Base-by-base conservation (phyloP, 768 basidiomycete genomes). In the Amanita inopinata region DNA sequence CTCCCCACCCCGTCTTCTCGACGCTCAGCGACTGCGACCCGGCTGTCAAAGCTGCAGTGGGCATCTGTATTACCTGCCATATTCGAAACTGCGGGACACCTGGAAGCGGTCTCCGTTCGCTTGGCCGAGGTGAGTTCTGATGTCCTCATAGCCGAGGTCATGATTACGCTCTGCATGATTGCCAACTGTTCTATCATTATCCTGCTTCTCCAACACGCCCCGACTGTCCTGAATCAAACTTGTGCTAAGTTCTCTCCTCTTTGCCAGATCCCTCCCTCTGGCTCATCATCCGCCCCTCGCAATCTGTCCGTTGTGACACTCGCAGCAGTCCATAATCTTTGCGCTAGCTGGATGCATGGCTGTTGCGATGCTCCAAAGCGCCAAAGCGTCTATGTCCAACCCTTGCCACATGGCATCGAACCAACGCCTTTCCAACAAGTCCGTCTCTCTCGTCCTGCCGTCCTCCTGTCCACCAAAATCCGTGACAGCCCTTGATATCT, bases 391-490 rank as follows among this genome's bases (percentile, higher is more conserved):
- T 50, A 59, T 60, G 45, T 61, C 73, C 51, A 55, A 59, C 57
- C 67, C 69, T 50, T 65, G 70, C 53, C 66, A 62, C 48, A 70
- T 73, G 66, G 53, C 64, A 39, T 61, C 73, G 46, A 67, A 59
- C 47, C 64, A 62, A 51, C 64, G 56, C 51, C 55, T 53, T 18
- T 20, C 24, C 51, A 58, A 54, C 52, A 61, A 61, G 37, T 49
- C 63, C 51, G 53, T 62, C 46, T 53, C 61, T 51, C 44, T 54
- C 36, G 53, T 60, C 47, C 49, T 66, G n/a, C 65, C 71, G 15
- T 65, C 70, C 47, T 63, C 70, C 53, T 64, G 63, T 54, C 61
- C 62, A 47, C 58, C 64, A 47, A 65, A 62, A 40, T 53, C 59
- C 5, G 50, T 65, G 11, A 49, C 61, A 18, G 53, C 67, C 15